Evolutionary conservation across 495 filamentous ascomycete species (phyloP), one percentile per base, ranked within the genome.

Genomic region (Monascus purpureus): DNA sequence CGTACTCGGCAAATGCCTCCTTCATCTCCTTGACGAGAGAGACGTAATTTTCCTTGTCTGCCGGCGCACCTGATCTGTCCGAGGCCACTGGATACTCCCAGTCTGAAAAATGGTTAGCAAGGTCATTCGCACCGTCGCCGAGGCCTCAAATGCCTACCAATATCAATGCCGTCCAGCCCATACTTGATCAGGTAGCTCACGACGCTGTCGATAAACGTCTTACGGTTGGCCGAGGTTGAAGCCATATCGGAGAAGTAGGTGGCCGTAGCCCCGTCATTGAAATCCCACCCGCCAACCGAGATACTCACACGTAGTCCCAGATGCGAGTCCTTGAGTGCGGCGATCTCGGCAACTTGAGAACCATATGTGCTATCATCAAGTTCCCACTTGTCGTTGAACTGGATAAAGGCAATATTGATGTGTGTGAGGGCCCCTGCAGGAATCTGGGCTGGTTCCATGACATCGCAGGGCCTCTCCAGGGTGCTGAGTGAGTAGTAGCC

Each of bases 91-190:
- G 67, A 40, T 68, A 72, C 19, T 72, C 65, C 68, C 70, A 77
- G 41, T 75, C 70, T n/a, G n/a, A n/a, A n/a, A 8, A 76, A 6
- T 24, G 22, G 22, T 11, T 11, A 6, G 11, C 6, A 24, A 24
- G 22, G 22, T n/a, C n/a, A n/a, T n/a, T n/a, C n/a, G n/a, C n/a
- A n/a, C n/a, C n/a, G n/a, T n/a, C n/a, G n/a, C n/a, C n/a, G n/a
- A n/a, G 22, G 22, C 6, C 11, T 24, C 22, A 6, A 73, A 22
- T 73, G 66, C 70, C 71, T 75, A 40, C 74, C 72, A 8, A 76
- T 28, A 38, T 77, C 71, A 1, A 73, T 45, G 1, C 73, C 75
- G 29, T 68, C 49, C 31, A 74, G 73, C 2, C 55, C 57, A 20
- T 68, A 70, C 8, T 41, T 37, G 1, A 45, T 19, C 59, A 73